Evolutionary conservation across 2,329 filamentous ascomycete genomes (phyloP), one percentile per base, ranked within the genome.

Genomic region (Botryosphaeria dothidea): DNA sequence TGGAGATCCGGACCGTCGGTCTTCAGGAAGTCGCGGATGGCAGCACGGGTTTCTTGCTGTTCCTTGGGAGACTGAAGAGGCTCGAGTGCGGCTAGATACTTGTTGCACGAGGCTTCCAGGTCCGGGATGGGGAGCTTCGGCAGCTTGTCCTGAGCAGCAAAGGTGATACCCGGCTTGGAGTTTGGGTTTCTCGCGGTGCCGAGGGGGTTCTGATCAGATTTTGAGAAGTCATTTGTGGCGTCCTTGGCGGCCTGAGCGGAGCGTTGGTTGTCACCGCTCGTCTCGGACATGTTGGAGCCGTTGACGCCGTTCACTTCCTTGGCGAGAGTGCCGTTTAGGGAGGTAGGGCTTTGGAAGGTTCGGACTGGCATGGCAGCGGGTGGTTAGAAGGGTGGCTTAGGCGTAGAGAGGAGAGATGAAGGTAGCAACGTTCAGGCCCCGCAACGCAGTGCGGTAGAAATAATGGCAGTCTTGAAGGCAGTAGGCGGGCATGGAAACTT

Each of bases 101-200:
- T 93, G 69, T 88, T 84, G 76, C 90, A 91, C 0, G 92, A 92
- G 66, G 82, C 81, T 56, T 93, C 90, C 3, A 99, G 84, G 13
- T 96, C 92, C 0, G 94, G 95, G 62, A 99, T 97, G 7, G 95
- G 95, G 43, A 99, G 83, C 77, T 95, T 97, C 1, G 93, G 92
- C 7, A 99, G 85, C 69, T 88, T 90, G 69, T 97, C 92, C 77
- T 99, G 94, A 65, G 89, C 85, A 34, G 93, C 90, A 79, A 95
- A 99, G 0, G 95, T 98, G 75, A 96, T 88, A 62, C 93, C 90
- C 5, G 87, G 90, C 70, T 86, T 85, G 65, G 84, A 84, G 65
- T 82, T 77, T 72, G 85, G 77, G 64, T 87, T 83, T 62, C 82
- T 82, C 58, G 81, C 79, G 56, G 76, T 74, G 25, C 77, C 80